Conservation (phyloP, 441 rosid species). For the Eugenia klotzschiana region DNA sequence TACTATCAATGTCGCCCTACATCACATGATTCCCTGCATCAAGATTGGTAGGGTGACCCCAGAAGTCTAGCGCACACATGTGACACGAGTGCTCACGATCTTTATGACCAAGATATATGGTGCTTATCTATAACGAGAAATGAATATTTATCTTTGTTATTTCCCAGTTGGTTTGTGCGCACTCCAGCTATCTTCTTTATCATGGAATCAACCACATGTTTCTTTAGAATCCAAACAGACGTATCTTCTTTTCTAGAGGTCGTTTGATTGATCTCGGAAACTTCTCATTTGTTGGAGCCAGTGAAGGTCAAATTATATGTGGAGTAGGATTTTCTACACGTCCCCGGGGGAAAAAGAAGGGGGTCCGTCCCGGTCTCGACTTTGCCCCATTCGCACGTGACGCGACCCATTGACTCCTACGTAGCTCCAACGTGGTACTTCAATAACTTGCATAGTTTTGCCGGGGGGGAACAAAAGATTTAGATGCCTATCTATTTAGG, state of each 20-base stretch:
- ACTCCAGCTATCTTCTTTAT: background rate
- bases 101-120: background rate
- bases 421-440: background rate
- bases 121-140: background rate
- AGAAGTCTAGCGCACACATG: background rate
- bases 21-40: background rate
- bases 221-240: background rate
- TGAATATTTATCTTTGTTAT: background rate
- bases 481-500: background rate
- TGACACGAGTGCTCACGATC: background rate
- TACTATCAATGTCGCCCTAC: background rate
- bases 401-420: background rate
- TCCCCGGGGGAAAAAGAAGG: background rate
- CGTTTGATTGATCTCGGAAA: background rate
- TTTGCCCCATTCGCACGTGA: background rate
- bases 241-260: background rate
- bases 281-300: background rate
- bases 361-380: background rate
- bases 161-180: background rate
- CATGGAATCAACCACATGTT: background rate
- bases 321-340: background rate
- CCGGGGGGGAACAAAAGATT: background rate
- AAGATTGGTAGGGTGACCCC: background rate
- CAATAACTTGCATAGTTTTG: background rate
- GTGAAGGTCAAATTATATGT: background rate